A percentile compares a stretch with the other conserved stretches of the same genome.
Evolutionary conservation across 257 asterid genomes (phyloP).

Genomic region (Mentha longifolia): DNA sequence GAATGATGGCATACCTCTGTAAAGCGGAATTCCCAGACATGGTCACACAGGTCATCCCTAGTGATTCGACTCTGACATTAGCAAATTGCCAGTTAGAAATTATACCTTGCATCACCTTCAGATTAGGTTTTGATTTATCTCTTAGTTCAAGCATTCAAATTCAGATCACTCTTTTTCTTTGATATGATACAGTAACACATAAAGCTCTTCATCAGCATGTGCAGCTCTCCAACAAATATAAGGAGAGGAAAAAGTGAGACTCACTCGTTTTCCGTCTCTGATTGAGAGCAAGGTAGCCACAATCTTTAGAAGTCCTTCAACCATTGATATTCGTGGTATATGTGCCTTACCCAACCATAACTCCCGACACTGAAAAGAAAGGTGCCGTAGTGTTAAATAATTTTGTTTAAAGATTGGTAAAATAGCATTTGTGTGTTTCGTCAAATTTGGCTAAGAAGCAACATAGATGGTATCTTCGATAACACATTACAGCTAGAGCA

Average conservation of each 20-base stretch:
- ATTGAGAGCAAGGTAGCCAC: slow-evolving; percentile 62
- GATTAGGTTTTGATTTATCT: neutral
- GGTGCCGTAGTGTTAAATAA: neutral
- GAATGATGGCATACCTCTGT: slow-evolving; percentile 54
- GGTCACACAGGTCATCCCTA: slow-evolving; percentile 72
- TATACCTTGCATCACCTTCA: slow-evolving; percentile 8
- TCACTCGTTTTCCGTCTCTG: slow-evolving; percentile 76
- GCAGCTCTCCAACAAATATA: neutral
- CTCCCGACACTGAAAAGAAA: slow-evolving; percentile 63
- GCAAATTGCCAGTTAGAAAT: slow-evolving; percentile 32
- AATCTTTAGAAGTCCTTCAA: slow-evolving; percentile 56
- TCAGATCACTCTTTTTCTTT: neutral
- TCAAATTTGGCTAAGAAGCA: slow-evolving; percentile 12
- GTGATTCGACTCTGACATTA: slow-evolving; percentile 67
- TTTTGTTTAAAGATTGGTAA: neutral
- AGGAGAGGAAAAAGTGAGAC: slow-evolving; percentile 31
- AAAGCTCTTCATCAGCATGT: neutral
- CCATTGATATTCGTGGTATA: slow-evolving; percentile 70
- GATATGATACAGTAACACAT: neutral
- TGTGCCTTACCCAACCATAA: slow-evolving; percentile 82
- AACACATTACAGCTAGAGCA: slow-evolving; percentile 15
- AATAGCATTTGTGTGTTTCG: neutral
- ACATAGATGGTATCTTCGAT: neutral
- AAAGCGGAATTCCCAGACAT: slow-evolving; percentile 77
- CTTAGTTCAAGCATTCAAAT: neutral